phyloP scores from a whole-genome alignment of 805 yeast species.

The Wickerhamomyces pijperi region DNA sequence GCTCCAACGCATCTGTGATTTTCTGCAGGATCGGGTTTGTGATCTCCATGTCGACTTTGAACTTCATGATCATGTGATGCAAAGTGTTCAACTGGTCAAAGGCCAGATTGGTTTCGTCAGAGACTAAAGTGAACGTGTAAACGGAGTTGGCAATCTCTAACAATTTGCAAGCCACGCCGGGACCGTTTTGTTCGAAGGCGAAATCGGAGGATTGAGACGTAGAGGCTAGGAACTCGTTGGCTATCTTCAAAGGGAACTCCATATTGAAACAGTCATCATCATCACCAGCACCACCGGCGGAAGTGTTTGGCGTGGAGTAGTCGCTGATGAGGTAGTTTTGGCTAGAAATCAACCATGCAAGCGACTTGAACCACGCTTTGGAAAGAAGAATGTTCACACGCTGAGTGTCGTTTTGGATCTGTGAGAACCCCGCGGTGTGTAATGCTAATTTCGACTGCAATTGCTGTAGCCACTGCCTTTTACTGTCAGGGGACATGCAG shows the following conservation, averaged over 20 bases:
- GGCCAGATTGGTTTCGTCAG: constrained; percentile 8
- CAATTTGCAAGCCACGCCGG: constrained; percentile 14
- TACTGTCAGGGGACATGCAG: constrained; percentile 6
- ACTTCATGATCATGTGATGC: constrained; percentile 11
- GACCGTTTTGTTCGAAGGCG: constrained; percentile 17
- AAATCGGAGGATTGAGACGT: constrained; percentile 12
- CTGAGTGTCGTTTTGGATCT: constrained; percentile 12
- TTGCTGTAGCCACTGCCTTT: constrained; percentile 13
- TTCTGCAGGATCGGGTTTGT: constrained; percentile 9
- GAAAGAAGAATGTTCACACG: constrained; percentile 14
- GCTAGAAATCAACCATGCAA: constrained; percentile 16
- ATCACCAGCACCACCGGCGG: too few species aligned
- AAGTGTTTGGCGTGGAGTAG: too few species aligned
- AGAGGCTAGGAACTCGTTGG: constrained; percentile 10
- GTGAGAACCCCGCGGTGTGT: constrained; percentile 4
- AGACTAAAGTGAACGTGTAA: constrained; percentile 9
- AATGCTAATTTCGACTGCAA: constrained; percentile 12
- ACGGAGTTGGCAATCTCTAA: constrained; percentile 16
- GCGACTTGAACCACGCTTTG: constrained; percentile 15
- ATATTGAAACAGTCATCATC: constrained; percentile 12
- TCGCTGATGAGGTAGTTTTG: constrained; percentile 11
- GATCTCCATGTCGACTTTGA: constrained; percentile 13
- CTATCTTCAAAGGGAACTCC: constrained; percentile 14
- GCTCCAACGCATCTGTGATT: constrained; percentile 8
- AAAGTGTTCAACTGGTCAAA: constrained; percentile 11